A percentile compares a stretch with the other conserved stretches of the same genome.
Evolutionary conservation across 495 filamentous ascomycete genomes (phyloP).

Genomic region (Annulohypoxylon stygium): DNA sequence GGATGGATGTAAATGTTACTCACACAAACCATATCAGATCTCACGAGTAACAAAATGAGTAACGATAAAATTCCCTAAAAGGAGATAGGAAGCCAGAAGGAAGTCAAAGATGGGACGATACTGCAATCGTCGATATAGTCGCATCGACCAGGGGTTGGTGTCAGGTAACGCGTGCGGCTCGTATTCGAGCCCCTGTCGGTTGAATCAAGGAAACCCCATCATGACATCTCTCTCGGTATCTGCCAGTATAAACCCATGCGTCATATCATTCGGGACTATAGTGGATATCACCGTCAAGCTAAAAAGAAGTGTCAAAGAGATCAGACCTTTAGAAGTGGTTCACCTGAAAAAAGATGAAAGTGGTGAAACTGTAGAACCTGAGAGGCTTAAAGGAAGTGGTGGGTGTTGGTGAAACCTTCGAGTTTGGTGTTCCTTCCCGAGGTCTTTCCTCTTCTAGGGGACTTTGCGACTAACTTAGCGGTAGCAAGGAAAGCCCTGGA

Average conservation of each 20-base stretch:
- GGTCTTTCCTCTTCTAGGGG: slow-evolving; percentile 9
- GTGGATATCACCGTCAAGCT: slow-evolving; percentile 10
- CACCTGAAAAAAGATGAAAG: slow-evolving; percentile 6
- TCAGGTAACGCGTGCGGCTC: slow-evolving; percentile 49
- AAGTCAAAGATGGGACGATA: slow-evolving; percentile 33
- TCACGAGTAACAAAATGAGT: slow-evolving; percentile 23
- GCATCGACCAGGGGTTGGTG: slow-evolving; percentile 48
- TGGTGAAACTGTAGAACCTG: slow-evolving; percentile 20
- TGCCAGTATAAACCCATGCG: slow-evolving; percentile 21
- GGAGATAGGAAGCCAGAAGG: slow-evolving; percentile 11
- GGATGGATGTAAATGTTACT: not conserved
- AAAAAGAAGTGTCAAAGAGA: slow-evolving; percentile 10
- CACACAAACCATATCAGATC: not conserved
- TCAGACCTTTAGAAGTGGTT: not conserved
- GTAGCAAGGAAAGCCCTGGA: slow-evolving; percentile 13
- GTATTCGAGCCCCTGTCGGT: slow-evolving; percentile 40
- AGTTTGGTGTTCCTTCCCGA: slow-evolving; percentile 15
- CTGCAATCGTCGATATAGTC: slow-evolving; percentile 32
- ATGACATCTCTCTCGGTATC: slow-evolving; percentile 31
- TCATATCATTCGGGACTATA: slow-evolving; percentile 4
- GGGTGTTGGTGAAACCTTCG: slow-evolving; percentile 10
- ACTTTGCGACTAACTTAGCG: slow-evolving; percentile 3
- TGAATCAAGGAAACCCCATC: slow-evolving; percentile 31
- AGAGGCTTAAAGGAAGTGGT: slow-evolving; percentile 9
- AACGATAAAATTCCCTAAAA: slow-evolving; percentile 34